phyloP scores from a whole-genome alignment of 352 stramenopile genomes.

The Globisporangium alternatum region DNA sequence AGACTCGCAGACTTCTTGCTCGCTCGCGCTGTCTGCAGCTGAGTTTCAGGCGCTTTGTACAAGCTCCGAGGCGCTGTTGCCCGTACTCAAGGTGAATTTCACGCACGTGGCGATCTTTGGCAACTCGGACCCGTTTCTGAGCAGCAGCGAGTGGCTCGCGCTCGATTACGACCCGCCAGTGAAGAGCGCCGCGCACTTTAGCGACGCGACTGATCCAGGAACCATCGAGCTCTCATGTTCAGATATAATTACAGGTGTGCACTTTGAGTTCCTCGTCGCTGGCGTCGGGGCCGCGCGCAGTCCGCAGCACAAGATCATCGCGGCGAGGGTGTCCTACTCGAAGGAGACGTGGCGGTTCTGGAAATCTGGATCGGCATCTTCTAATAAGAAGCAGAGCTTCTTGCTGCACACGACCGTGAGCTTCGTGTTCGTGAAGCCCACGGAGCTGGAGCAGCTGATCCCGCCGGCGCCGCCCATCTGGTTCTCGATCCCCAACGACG shows the following conservation, averaged over 20 bases:
- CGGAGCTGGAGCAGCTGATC: conserved; percentile 28
- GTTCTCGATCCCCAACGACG: conserved; percentile 52
- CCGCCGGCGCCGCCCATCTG: conserved; percentile 37
- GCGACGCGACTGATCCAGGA: conserved; percentile 17
- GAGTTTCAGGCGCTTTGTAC: conserved; percentile 31
- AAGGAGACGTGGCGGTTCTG: conserved; percentile 39
- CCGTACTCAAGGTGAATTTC: conserved; percentile 32
- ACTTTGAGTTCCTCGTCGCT: conserved; percentile 44
- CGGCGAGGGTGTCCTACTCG: conserved; percentile 29
- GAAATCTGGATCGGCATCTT: conserved; percentile 7
- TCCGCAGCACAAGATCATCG: conserved; percentile 44
- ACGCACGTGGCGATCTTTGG: conserved; percentile 38
- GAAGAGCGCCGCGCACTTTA: conserved; percentile 20
- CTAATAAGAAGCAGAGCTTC: conserved; percentile 21
- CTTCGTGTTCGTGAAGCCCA: conserved; percentile 25
- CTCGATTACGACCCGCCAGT: conserved; percentile 37
- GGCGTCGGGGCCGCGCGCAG: conserved; percentile 24
- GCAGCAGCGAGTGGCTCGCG: conserved; percentile 29
- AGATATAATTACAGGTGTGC: conserved; percentile 25
- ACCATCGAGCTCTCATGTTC: conserved; percentile 27
- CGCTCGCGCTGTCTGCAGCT: conserved; percentile 25
- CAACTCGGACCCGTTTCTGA: conserved; percentile 39
- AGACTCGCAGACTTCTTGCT: conserved; percentile 32
- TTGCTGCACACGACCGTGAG: conserved; percentile 32
- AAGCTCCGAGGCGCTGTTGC: conserved; percentile 16